Evolutionary conservation across 2,329 filamentous ascomycete species (phyloP), one percentile per base, ranked within the genome.

Genomic region (Acarospora socialis): DNA sequence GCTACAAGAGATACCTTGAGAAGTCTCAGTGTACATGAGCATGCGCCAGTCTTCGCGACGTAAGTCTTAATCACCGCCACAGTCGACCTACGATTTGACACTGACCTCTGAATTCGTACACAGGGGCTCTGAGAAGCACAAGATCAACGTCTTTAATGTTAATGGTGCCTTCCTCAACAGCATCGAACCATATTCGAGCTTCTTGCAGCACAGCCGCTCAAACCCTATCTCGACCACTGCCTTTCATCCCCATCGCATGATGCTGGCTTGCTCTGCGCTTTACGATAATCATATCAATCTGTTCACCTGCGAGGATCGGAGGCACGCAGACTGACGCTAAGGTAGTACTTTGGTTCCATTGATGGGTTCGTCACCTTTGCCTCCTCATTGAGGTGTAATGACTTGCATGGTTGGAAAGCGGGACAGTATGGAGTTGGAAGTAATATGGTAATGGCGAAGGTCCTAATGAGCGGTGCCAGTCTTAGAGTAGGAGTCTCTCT

Each of bases 41-140:
- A 98, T 56, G 73, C 92, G 33, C 90, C 90, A 16, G 86, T 98
- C 8, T 94, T 98, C 61, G 83, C 83, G 45, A 73, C 86, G 79
- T 86, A 76, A 67, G 78, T 73, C 13, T n/a, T 27, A 17, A 10
- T 32, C 23, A 34, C 30, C 35, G 25, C 48, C 52, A 43, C n/a
- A n/a, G n/a, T n/a, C n/a, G n/a, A 53, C 34, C 4, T n/a, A 15
- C 8, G 7, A 30, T 32, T 32, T 12, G n/a, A n/a, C n/a, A n/a
- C n/a, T n/a, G n/a, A n/a, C n/a, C n/a, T n/a, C n/a, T n/a, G n/a
- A 22, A 8, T 13, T 31, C 2, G n/a, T 25, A 22, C 16, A 36
- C 46, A 93, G 84, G 39, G 90, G 90, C 46, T 90, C 84, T 16
- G 86, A 84, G 34, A 71, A 79, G 30, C 86, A 93, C 51, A 70